phyloP scores from a whole-genome alignment of 192 early-diverging fungal species.

The Rhizophagus prolifer region DNA sequence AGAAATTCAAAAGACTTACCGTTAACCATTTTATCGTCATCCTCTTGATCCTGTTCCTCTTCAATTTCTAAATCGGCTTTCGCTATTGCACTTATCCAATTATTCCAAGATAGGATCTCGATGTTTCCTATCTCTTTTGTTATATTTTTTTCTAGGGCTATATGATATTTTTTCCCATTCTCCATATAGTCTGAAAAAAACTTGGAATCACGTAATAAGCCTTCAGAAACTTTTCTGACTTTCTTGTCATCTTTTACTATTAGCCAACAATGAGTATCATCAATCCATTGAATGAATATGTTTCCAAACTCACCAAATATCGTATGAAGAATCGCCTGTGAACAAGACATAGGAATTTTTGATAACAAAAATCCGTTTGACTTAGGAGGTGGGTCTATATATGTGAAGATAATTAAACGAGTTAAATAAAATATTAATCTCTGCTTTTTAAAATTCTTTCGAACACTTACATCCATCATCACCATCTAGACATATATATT shows the following conservation, averaged over 20 bases:
- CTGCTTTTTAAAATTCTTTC: background rate
- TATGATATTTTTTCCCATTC: constrained; percentile 9
- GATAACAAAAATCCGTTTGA: constrained; percentile 28
- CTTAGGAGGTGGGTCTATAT: constrained; percentile 11
- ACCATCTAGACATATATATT: constrained; percentile 58
- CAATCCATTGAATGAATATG: constrained; percentile 25
- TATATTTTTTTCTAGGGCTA: constrained; percentile 8
- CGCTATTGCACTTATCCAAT: constrained; percentile 13
- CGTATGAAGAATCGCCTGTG: background rate
- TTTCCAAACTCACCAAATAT: constrained; percentile 24
- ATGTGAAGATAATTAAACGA: background rate
- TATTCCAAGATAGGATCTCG: constrained; percentile 5
- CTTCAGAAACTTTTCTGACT: constrained; percentile 1
- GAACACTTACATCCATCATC: constrained; percentile 34
- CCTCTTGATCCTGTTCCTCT: background rate
- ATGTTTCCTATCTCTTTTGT: constrained; percentile 18
- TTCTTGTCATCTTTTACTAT: constrained; percentile 26
- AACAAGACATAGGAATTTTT: constrained; percentile 12
- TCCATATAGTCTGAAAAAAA: constrained; percentile 15
- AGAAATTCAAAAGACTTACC: background rate
- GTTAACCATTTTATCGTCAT: background rate
- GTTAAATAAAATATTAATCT: background rate
- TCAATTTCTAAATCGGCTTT: background rate
- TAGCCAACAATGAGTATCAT: constrained; percentile 31
- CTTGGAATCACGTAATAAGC: constrained; percentile 1